phyloP scores from a whole-genome alignment of 805 yeast genomes.

The Naumovozyma dairenensis region DNA sequence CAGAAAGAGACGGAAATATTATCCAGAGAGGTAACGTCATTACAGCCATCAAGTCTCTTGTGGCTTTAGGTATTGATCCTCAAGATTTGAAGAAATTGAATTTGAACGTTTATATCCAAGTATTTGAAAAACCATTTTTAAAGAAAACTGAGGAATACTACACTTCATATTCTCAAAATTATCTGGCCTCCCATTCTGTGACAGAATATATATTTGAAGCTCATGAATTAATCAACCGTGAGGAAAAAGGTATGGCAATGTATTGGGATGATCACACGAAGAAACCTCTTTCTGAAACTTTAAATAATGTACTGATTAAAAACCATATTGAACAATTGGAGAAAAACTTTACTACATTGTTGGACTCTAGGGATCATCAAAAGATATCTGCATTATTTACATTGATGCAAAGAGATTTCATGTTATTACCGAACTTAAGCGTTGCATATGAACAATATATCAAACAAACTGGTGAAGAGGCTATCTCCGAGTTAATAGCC shows the following conservation, averaged over 20 bases:
- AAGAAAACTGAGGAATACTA: conserved; percentile 47
- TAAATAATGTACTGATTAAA: conserved; percentile 68
- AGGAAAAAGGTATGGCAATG: conserved; percentile 64
- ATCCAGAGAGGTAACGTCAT: conserved; percentile 59
- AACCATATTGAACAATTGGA: conserved; percentile 70
- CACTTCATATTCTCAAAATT: conserved; percentile 53
- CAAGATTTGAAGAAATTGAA: conserved; percentile 82
- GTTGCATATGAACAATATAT: conserved; percentile 64
- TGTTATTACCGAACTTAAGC: conserved; percentile 71
- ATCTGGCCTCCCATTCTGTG: conserved; percentile 64
- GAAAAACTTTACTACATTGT: conserved; percentile 61
- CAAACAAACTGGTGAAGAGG: conserved; percentile 44
- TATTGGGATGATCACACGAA: conserved; percentile 82
- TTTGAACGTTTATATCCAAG: conserved; percentile 67
- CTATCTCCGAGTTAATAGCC: conserved; percentile 17
- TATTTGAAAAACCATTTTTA: conserved; percentile 71
- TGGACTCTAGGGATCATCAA: conserved; percentile 53
- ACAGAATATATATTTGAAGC: conserved; percentile 88
- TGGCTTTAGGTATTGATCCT: conserved; percentile 79
- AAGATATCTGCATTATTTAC: conserved; percentile 68
- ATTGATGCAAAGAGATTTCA: conserved; percentile 67
- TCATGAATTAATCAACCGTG: conserved; percentile 72
- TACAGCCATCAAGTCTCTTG: conserved; percentile 76
- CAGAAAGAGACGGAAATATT: conserved; percentile 69
- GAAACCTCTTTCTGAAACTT: conserved; percentile 60